These are phyloP conservation scores for Huntiella abstrusa DNA, from an alignment of 2,329 filamentous ascomycete genomes.

Conservation along the genomic window DNA sequence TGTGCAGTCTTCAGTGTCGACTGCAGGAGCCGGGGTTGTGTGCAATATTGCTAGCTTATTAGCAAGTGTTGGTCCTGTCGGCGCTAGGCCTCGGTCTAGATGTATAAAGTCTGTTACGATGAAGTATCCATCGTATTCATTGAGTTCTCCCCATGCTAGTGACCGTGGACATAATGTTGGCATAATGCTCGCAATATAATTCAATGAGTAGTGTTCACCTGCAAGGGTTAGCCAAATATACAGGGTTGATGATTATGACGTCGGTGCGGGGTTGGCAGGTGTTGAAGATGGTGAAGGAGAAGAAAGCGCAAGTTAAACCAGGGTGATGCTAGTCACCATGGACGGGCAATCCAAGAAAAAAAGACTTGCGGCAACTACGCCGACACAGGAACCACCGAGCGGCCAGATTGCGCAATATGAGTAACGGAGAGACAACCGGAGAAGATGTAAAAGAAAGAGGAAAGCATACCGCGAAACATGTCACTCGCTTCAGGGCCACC, in stretches of 20 bases:
- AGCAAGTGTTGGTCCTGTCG: slow-evolving; percentile 42
- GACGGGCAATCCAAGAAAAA: not conserved
- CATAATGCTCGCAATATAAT: slow-evolving; percentile 54
- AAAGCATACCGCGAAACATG: slow-evolving; percentile 47
- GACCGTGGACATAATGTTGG: slow-evolving; percentile 60
- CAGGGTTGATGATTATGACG: not conserved
- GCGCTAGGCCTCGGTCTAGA: slow-evolving; percentile 27
- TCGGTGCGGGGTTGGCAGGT: not conserved
- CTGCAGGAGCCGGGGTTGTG: slow-evolving; percentile 49
- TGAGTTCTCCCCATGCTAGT: slow-evolving; percentile 48
- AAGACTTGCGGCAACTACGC: too few relatives aligned
- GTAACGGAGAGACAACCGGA: not conserved
- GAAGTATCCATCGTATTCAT: slow-evolving; percentile 34
- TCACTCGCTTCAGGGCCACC: slow-evolving; percentile 35
- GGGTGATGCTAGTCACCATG: not conserved
- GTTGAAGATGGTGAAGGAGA: not conserved
- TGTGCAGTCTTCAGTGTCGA: slow-evolving; percentile 29
- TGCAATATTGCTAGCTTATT: slow-evolving; percentile 64
- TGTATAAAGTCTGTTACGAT: slow-evolving; percentile 68
- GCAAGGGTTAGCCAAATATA: slow-evolving; percentile 4
- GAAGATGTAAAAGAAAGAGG: not conserved
- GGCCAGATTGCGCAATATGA: not conserved
- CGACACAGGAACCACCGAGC: too few relatives aligned
- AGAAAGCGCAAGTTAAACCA: not conserved
- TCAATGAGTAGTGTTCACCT: slow-evolving; percentile 71